These are phyloP conservation scores for Infundibulicybe gibba DNA, from an alignment of 768 basidiomycete genomes.

Conservation along the genomic window DNA sequence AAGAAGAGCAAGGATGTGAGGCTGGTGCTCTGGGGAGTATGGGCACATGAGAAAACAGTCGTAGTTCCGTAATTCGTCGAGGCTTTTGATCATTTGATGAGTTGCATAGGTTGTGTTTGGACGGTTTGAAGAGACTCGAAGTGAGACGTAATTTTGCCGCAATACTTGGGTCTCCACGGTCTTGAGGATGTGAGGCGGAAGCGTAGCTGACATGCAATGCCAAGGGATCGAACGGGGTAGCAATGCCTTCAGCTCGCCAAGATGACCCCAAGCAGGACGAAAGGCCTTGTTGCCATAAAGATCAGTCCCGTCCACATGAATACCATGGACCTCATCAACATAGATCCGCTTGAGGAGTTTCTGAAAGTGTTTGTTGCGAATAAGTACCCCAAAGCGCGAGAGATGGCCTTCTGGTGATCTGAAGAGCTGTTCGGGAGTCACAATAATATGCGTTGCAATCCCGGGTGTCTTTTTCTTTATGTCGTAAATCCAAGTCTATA, in stretches of 20 bases:
- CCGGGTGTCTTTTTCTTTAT: background rate
- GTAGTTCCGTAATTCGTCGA: constrained; percentile 19
- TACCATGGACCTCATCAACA: constrained; percentile 21
- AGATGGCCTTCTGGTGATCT: constrained; percentile 13
- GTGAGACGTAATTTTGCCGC: constrained; percentile 2
- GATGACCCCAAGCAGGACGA: constrained; percentile 16
- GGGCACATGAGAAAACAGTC: constrained; percentile 16
- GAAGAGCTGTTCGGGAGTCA: constrained; percentile 15
- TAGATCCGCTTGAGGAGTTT: constrained; percentile 6
- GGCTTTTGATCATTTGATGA: constrained; percentile 14
- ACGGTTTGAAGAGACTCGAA: constrained; percentile 16
- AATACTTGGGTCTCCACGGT: constrained; percentile 11
- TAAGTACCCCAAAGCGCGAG: constrained; percentile 1
- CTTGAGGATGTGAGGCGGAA: constrained; percentile 18
- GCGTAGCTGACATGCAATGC: constrained; percentile 15
- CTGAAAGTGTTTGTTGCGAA: constrained; percentile 5
- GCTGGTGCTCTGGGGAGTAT: constrained; percentile 8
- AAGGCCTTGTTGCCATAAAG: constrained; percentile 15
- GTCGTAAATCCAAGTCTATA: constrained; percentile 6
- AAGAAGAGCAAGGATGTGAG: constrained; percentile 13
- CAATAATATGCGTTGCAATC: constrained; percentile 10
- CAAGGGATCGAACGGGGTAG: constrained; percentile 7
- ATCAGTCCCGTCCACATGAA: constrained; percentile 14
- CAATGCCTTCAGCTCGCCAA: constrained; percentile 11
- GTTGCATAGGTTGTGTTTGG: constrained; percentile 25